Evolutionary conservation across 1,284 basidiomycete genomes (phyloP).

Genomic region (Rhodotorula sp.): DNA sequence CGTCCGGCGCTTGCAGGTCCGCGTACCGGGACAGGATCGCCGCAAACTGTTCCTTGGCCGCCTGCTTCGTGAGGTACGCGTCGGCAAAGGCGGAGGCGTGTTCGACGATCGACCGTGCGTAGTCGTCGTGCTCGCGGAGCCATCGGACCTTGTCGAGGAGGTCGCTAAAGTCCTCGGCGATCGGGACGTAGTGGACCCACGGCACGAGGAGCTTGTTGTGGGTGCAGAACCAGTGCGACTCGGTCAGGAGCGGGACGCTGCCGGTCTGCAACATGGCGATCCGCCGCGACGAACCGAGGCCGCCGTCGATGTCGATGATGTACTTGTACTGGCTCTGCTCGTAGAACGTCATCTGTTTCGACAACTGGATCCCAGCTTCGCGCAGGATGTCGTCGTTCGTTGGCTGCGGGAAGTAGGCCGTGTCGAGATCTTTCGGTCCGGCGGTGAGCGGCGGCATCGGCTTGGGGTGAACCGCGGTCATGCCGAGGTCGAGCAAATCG

Average conservation of each 20-base stretch:
- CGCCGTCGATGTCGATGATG: constrained; percentile 7
- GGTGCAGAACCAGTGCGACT: constrained; percentile 1
- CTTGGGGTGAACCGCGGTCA: background rate
- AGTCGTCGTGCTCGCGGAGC: constrained; percentile 1
- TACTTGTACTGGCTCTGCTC: constrained; percentile 5
- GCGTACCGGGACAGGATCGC: background rate
- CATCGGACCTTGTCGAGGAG: constrained; percentile 1
- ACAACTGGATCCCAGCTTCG: background rate
- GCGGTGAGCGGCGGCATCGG: constrained; percentile 1
- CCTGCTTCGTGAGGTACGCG: constrained; percentile 2
- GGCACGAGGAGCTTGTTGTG: background rate
- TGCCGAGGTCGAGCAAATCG: background rate
- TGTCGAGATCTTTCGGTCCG: no score
- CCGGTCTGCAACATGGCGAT: background rate
- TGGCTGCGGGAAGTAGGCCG: background rate
- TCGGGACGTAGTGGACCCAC: constrained; percentile 5
- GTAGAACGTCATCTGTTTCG: background rate
- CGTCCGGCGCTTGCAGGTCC: constrained; percentile 2
- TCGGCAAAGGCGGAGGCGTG: constrained; percentile 1
- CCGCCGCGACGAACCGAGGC: constrained; percentile 5
- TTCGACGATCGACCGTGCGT: background rate
- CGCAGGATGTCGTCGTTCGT: background rate
- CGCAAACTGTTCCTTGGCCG: constrained; percentile 3
- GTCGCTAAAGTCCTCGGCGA: constrained; percentile 1
- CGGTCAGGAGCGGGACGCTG: constrained; percentile 4